Conservation (phyloP, 2,329 filamentous ascomycete species). For the Talaromyces rugulosus region DNA sequence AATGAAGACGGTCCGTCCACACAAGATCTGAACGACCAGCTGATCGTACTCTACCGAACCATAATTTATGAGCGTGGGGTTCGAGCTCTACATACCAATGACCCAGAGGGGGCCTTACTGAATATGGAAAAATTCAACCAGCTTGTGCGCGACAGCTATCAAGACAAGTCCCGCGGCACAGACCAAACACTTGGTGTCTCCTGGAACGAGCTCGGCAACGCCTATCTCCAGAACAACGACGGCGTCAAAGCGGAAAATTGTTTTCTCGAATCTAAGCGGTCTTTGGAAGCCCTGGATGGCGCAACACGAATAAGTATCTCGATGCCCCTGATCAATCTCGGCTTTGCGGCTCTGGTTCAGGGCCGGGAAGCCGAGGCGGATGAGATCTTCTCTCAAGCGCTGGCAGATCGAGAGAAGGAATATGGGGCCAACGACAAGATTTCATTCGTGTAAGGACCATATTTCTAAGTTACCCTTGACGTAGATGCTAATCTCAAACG, state of each 20-base stretch:
- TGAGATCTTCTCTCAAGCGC: background rate
- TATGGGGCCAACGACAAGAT: conserved; percentile 1
- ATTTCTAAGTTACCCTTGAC: background rate
- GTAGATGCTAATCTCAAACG: background rate
- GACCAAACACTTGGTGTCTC: conserved; percentile 3
- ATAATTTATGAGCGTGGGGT: conserved; percentile 2
- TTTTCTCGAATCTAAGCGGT: background rate
- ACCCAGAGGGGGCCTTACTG: background rate
- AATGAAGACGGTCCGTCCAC: background rate
- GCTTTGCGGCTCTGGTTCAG: background rate
- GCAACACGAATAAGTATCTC: background rate
- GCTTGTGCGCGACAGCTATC: background rate
- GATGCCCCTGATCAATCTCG: conserved; percentile 5
- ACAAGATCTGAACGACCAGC: background rate
- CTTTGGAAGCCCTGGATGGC: background rate
- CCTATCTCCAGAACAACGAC: conserved; percentile 4
- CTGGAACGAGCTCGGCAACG: conserved; percentile 6
- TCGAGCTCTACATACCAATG: conserved; percentile 1
- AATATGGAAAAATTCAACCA: conserved; percentile 1
- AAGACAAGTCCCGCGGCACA: background rate
- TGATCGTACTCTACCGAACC: background rate
- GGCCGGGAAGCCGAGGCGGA: conserved; percentile 2
- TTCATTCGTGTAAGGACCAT: conserved; percentile 1
- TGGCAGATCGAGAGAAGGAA: conserved; percentile 4
- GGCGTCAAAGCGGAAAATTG: background rate